Evolutionary conservation across 2,329 filamentous ascomycete species (phyloP).

Genomic region (Sclerotinia glacialis): DNA sequence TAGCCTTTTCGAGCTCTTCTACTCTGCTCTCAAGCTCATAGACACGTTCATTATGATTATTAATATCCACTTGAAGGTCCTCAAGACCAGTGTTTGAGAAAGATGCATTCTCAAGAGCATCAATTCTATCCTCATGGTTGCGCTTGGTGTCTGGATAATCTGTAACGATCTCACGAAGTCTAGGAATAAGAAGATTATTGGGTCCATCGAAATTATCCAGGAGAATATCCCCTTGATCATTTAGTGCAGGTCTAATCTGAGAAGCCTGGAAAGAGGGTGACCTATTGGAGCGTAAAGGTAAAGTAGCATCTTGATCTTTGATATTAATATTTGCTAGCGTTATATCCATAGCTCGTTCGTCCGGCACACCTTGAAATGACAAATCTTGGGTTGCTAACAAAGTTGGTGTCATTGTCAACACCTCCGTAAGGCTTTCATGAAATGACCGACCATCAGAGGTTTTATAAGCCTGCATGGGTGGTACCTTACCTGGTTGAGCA

Average conservation of each 20-base stretch:
- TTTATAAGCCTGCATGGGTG: slow-evolving; percentile 33
- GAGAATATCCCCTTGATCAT: background rate
- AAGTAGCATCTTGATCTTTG: slow-evolving; percentile 17
- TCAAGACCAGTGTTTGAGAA: slow-evolving; percentile 66
- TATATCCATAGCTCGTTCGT: slow-evolving; percentile 7
- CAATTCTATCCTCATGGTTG: slow-evolving; percentile 61
- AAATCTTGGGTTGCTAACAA: slow-evolving; percentile 28
- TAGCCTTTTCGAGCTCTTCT: slow-evolving; percentile 56
- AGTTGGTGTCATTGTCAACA: slow-evolving; percentile 33
- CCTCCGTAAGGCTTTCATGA: slow-evolving; percentile 37
- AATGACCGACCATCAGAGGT: slow-evolving; percentile 33
- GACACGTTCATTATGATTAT: slow-evolving; percentile 63
- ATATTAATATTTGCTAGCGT: slow-evolving; percentile 25
- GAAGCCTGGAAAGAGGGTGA: background rate
- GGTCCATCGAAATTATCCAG: slow-evolving; percentile 14
- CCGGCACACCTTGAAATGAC: slow-evolving; percentile 22
- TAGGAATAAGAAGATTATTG: slow-evolving; percentile 28
- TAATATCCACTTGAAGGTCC: slow-evolving; percentile 65
- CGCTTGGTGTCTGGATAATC: slow-evolving; percentile 32
- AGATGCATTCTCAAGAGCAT: slow-evolving; percentile 66
- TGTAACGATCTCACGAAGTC: slow-evolving; percentile 31
- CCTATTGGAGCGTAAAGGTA: slow-evolving; percentile 20
- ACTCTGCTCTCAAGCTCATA: slow-evolving; percentile 65
- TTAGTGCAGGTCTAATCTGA: background rate
- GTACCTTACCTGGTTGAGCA: slow-evolving; percentile 18